These are phyloP conservation scores for Parietaria judaica DNA, from an alignment of 306 rosid genomes.

Conservation along the genomic window DNA sequence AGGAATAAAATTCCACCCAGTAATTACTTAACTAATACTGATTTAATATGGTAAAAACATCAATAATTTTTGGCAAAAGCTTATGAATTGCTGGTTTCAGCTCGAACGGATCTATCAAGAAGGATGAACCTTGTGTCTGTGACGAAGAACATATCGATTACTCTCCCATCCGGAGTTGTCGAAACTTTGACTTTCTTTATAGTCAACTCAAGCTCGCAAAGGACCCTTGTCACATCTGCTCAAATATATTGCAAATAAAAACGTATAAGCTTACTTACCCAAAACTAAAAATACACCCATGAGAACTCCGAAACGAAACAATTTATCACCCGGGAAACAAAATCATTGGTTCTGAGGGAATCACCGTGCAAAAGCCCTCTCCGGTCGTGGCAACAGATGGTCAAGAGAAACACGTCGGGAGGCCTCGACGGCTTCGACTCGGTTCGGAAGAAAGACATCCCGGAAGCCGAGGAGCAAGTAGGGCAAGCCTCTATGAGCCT, in stretches of 20 bases:
- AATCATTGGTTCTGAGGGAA: not conserved
- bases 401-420: constrained; percentile 75
- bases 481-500: constrained; percentile 81
- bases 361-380: constrained; percentile 84
- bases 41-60: not conserved
- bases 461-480: constrained; percentile 80
- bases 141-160: constrained; percentile 88
- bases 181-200: constrained; percentile 91
- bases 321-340: not conserved
- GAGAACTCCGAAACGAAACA: not conserved
- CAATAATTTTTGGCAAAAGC: not conserved
- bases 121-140: constrained; percentile 65
- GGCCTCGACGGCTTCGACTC: constrained; percentile 63
- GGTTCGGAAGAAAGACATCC: constrained; percentile 50
- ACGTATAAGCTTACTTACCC: not conserved
- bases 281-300: not conserved
- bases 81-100: not conserved
- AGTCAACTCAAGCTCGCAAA: constrained; percentile 71
- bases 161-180: constrained; percentile 91
- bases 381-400: constrained; percentile 61
- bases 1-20: no score
- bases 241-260: constrained; percentile 5
- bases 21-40: no score
- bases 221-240: constrained; percentile 84
- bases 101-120: not conserved